Base-by-base conservation (phyloP, 2,329 filamentous ascomycete species). In the Amphichorda felina region DNA sequence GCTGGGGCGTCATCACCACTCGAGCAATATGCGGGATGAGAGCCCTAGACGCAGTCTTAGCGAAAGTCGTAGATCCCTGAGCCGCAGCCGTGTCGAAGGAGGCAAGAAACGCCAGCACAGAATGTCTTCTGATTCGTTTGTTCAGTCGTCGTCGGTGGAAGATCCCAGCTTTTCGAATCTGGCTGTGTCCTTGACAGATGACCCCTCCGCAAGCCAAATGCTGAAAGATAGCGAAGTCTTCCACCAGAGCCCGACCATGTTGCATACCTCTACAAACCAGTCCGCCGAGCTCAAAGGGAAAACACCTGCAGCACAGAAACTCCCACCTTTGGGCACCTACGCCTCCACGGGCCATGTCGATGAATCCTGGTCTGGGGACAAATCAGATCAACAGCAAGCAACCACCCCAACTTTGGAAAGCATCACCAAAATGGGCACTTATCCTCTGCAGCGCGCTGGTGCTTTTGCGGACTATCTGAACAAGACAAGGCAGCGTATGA, bases 141-240 rank as follows among this genome's bases (percentile, higher is more conserved):
- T 79, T 5, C 79, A 82, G 46, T 86, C 80, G 1, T 60, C 27
- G 47, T 79, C 41, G 68, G 79, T 49, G 70, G 84, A 84, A 35
- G 82, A 81, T 30, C 80, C 77, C 1, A 85, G 79, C 49, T 56
- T 82, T 38, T 88, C 82, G 1, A 84, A 77, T 3, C 63, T 79
- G 22, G 67, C 80, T 2, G 67, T 77, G 4, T 83, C 82, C 4
- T 78, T 75, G 1, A 74, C 72, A 36, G 82, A 88, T 29, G 84
- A 88, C 39, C 79, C 81, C 33, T 93, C 88, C 4, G 89, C 84
- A 3, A 96, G 89, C 52, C 87, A 94, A 55, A 95, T 96, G 26
- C 62, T 98, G 8, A 73, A 75, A 36, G 77, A 83, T 24, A 95
- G 87, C 46, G 85, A 91, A 46, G 82, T 95, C 8, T 96, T 98